Conservation (phyloP, 1,139 yeast genomes). For the Geotrichum histeridarum region DNA sequence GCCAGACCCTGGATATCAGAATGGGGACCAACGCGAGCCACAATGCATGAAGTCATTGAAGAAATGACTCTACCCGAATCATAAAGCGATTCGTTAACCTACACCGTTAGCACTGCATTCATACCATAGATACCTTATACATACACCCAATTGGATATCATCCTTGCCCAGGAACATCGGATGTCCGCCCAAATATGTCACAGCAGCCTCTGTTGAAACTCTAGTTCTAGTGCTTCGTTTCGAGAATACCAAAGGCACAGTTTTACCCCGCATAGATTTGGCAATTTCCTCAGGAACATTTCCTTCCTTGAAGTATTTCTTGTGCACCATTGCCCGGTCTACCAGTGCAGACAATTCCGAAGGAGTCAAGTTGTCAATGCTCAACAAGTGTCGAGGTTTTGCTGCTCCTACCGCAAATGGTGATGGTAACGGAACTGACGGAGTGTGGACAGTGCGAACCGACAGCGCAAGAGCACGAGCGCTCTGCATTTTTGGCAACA, state of each 20-base stretch:
- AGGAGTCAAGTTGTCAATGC: slow-evolving; percentile 68
- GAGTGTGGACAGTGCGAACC: slow-evolving; percentile 14
- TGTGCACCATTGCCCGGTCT: slow-evolving; percentile 36
- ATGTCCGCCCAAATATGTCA: slow-evolving; percentile 86
- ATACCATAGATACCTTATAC: slow-evolving; percentile 29
- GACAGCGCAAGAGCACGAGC: slow-evolving; percentile 3
- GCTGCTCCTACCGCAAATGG: slow-evolving; percentile 6
- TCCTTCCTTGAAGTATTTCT: slow-evolving; percentile 32
- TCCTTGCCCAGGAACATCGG: slow-evolving; percentile 96
- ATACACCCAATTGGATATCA: slow-evolving; percentile 83
- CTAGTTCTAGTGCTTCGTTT: slow-evolving; percentile 95
- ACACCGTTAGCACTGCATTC: neutral
- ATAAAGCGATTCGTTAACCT: slow-evolving; percentile 71
- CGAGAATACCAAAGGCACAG: slow-evolving; percentile 76
- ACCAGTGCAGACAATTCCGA: slow-evolving; percentile 66
- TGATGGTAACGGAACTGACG: slow-evolving; percentile 15
- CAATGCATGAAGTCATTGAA: slow-evolving; percentile 90
- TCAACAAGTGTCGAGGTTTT: slow-evolving; percentile 61
- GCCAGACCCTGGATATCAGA: slow-evolving; percentile 74
- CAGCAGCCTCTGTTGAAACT: slow-evolving; percentile 91
- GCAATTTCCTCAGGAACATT: slow-evolving; percentile 22
- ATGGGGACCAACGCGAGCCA: slow-evolving; percentile 90
- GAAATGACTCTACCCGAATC: slow-evolving; percentile 87
- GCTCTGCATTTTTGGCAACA: neutral
- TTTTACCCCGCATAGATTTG: slow-evolving; percentile 58